These are phyloP conservation scores for Fusarium newnesense DNA, from an alignment of 2,329 filamentous ascomycete genomes.

Conservation along the genomic window DNA sequence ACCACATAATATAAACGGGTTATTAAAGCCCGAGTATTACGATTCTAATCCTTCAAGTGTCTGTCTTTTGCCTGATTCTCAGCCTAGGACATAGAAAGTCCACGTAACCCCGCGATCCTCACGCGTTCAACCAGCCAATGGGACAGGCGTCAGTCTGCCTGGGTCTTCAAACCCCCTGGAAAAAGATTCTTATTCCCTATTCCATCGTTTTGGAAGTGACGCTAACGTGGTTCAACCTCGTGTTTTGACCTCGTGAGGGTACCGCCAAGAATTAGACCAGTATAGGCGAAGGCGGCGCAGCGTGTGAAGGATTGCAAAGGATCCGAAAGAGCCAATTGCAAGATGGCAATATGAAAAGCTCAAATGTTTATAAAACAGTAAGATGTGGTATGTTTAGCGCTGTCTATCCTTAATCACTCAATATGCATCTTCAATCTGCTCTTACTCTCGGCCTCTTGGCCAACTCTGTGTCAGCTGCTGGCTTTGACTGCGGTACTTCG, in stretches of 20 bases:
- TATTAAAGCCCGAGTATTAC: background rate
- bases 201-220: background rate
- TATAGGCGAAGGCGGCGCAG: background rate
- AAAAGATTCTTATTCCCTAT: background rate
- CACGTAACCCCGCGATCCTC: background rate
- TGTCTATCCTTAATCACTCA: background rate
- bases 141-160: no score
- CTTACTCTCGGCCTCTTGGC: slow-evolving; percentile 4
- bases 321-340: rapidly evolving
- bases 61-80: background rate
- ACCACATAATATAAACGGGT: rapidly evolving
- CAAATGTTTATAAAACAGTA: background rate
- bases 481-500: background rate
- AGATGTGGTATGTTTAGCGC: rapidly evolving
- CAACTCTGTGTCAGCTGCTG: background rate
- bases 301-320: background rate
- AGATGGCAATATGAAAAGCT: background rate
- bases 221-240: background rate
- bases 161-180: background rate
- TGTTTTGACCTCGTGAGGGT: background rate
- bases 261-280: background rate
- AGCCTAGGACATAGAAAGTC: background rate
- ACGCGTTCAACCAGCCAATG: background rate
- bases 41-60: background rate
- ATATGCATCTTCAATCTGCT: slow-evolving; percentile 10